These are phyloP conservation scores for Spongispora temasekensis DNA, from an alignment of 1,284 basidiomycete species.

Conservation along the genomic window DNA sequence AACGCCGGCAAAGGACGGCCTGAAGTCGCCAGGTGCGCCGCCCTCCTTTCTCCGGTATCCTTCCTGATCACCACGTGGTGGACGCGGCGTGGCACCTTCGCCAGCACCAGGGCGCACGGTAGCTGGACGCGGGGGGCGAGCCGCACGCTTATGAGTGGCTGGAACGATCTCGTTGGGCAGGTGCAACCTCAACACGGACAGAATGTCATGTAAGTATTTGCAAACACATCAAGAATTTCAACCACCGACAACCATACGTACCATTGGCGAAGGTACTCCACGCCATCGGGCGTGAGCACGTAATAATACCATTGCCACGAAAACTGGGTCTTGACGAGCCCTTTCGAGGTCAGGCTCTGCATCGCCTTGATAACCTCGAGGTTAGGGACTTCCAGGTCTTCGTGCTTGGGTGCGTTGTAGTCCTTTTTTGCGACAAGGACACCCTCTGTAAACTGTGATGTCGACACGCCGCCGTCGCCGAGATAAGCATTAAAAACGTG, in stretches of 20 bases:
- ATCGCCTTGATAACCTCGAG: constrained; percentile 99
- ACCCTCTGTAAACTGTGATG: constrained; percentile 65
- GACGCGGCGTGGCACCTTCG: constrained; percentile 79
- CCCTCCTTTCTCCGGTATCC: constrained; percentile 89
- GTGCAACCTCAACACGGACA: constrained; percentile 71
- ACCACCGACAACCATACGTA: constrained; percentile 40
- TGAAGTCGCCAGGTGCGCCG: constrained; percentile 77
- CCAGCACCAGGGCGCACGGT: constrained; percentile 64
- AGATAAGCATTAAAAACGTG: too few species aligned
- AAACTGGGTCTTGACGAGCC: constrained; percentile 97
- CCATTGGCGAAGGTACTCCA: constrained; percentile 95
- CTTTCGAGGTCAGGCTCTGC: constrained; percentile 95
- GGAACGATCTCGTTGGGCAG: constrained; percentile 94
- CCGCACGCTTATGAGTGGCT: constrained; percentile 92
- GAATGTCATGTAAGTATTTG: too few species aligned
- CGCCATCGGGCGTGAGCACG: constrained; percentile 90
- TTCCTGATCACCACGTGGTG: constrained; percentile 86
- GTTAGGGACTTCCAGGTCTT: constrained; percentile 96
- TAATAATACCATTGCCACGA: constrained; percentile 98
- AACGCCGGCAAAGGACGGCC: constrained; percentile 84
- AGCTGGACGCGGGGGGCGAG: constrained; percentile 73
- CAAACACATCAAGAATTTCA: too few species aligned
- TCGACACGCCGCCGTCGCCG: too few species aligned
- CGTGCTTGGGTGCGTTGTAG: constrained; percentile 96
- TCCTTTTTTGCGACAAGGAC: constrained; percentile 99